These are phyloP conservation scores for Dictyostelium brefeldianum DNA, from an alignment of 78 protist genomes.

Conservation along the genomic window DNA sequence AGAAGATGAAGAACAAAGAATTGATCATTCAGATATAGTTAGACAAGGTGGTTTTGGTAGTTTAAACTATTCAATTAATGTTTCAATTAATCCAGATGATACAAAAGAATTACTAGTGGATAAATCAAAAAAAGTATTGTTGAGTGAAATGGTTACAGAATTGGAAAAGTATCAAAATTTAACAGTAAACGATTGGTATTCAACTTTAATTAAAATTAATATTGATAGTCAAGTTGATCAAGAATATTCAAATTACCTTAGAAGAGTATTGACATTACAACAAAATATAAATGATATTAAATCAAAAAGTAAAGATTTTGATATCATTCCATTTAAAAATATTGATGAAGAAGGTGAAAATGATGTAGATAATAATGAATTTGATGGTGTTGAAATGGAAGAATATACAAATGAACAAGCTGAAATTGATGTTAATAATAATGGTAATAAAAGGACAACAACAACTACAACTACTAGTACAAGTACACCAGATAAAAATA, in stretches of 20 bases:
- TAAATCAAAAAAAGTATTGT: background rate
- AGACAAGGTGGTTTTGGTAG: constrained; percentile 80
- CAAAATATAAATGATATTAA: constrained; percentile 33
- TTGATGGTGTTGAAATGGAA: constrained; percentile 64
- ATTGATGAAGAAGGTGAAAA: background rate
- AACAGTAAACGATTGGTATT: constrained; percentile 62
- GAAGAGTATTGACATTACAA: constrained; percentile 53
- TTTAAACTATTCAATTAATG: constrained; percentile 32
- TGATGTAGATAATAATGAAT: constrained; percentile 5
- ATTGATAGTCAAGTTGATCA: constrained; percentile 1
- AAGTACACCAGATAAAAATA: background rate
- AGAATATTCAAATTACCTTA: constrained; percentile 30
- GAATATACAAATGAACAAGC: background rate
- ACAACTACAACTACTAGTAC: constrained; percentile 21
- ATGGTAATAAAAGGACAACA: constrained; percentile 32
- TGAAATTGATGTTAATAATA: background rate
- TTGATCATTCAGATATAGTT: constrained; percentile 25
- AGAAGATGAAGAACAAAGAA: background rate
- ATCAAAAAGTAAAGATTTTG: constrained; percentile 39
- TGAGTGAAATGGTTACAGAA: constrained; percentile 22
- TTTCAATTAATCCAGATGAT: constrained; percentile 36
- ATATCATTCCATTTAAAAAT: constrained; percentile 15
- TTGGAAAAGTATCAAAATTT: constrained; percentile 33
- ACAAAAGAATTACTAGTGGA: background rate
- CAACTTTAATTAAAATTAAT: constrained; percentile 46